A percentile compares a stretch with the other conserved stretches of the same genome.
phyloP scores from a whole-genome alignment of 345 rosid species.

The Salix viminalis region DNA sequence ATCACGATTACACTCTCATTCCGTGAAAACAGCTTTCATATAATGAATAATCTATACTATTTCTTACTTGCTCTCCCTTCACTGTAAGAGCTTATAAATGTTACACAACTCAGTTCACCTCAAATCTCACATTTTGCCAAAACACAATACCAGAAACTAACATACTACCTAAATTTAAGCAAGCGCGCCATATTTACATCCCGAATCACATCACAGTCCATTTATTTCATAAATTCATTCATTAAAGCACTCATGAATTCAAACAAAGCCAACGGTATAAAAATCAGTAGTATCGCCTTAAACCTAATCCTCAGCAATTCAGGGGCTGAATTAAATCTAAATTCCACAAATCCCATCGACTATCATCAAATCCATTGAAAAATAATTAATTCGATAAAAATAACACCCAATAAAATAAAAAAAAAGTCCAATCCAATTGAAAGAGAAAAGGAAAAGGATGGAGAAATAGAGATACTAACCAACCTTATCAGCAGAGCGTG shows the following conservation, averaged over 20 bases:
- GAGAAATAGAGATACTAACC: neutral
- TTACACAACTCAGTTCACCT: neutral
- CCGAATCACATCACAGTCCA: neutral
- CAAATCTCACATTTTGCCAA: neutral
- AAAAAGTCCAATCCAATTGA: neutral
- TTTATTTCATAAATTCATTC: neutral
- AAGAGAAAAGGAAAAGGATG: neutral
- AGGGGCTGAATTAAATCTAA: neutral
- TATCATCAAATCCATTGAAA: neutral
- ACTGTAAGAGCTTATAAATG: neutral
- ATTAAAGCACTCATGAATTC: neutral
- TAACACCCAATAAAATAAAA: neutral
- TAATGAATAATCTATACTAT: neutral
- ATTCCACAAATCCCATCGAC: neutral
- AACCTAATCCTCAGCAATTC: neutral
- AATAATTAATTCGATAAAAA: neutral
- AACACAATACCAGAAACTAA: neutral
- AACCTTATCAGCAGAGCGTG: slow-evolving; percentile 45
- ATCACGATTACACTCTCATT: neutral
- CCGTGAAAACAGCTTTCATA: neutral
- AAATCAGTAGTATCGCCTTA: neutral
- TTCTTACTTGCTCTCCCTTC: neutral
- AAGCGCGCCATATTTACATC: neutral
- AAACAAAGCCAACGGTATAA: neutral
- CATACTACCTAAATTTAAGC: neutral